Conservation (phyloP, 208 protist species). For the Wallacemonas rigidus region DNA sequence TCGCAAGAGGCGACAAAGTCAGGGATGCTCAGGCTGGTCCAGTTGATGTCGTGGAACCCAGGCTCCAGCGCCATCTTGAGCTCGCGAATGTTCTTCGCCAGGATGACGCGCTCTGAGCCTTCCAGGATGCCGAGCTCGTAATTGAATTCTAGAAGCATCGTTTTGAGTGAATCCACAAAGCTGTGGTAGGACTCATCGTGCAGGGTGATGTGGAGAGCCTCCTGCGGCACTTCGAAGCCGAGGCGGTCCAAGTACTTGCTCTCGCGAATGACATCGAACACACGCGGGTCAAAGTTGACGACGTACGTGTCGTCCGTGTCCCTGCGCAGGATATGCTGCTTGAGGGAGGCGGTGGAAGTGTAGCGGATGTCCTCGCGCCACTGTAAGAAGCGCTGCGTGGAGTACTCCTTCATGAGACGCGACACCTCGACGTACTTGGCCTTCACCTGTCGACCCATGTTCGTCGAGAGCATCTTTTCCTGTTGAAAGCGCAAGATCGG, state of each 20-base stretch:
- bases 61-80: constrained; percentile 91
- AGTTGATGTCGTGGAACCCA: constrained; percentile 97
- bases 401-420: constrained; percentile 95
- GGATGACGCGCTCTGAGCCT: constrained; percentile 91
- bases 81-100: constrained; percentile 87
- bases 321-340: constrained; percentile 87
- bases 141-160: constrained; percentile 93
- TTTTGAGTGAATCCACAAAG: constrained; percentile 95
- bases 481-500: constrained; percentile 95
- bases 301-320: constrained; percentile 73
- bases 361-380: constrained; percentile 92
- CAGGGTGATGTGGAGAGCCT: constrained; percentile 96
- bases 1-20: constrained; percentile 95
- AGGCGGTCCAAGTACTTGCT: constrained; percentile 97
- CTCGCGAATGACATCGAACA: constrained; percentile 96
- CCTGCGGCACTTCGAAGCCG: constrained; percentile 96
- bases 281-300: constrained; percentile 95
- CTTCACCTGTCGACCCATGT: constrained; percentile 90
- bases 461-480: constrained; percentile 90
- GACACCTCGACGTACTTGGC: constrained; percentile 93
- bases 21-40: constrained; percentile 97
- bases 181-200: constrained; percentile 98
- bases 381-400: constrained; percentile 84
- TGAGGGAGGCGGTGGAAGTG: constrained; percentile 88
- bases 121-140: constrained; percentile 83